Conservation (phyloP, 1,139 yeast genomes). For the Pichia sp. region DNA sequence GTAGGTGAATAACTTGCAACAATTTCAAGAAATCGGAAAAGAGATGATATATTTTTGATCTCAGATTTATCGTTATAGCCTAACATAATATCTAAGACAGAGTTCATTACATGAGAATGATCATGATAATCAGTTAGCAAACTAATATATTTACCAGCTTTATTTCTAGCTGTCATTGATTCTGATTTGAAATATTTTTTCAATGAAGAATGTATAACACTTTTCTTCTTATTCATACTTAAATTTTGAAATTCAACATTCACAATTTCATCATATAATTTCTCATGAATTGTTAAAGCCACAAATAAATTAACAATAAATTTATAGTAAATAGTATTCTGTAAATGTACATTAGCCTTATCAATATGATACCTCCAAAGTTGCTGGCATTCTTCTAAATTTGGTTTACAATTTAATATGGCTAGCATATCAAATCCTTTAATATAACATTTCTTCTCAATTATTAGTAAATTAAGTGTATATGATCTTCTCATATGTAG, state of each 20-base stretch:
- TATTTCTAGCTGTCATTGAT: conserved; percentile 5
- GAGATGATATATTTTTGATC: conserved; percentile 2
- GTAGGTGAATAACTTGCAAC: conserved; percentile 11
- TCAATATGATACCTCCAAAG: conserved; percentile 8
- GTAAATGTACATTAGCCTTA: conserved; percentile 3
- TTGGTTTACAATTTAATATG: conserved; percentile 2
- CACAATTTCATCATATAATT: conserved; percentile 4
- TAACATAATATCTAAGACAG: conserved; percentile 3
- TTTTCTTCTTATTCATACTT: conserved; percentile 6
- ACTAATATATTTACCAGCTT: conserved; percentile 11
- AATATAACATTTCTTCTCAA: neutral
- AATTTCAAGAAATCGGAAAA: conserved; percentile 6
- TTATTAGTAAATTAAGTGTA: neutral
- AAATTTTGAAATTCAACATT: conserved; percentile 10
- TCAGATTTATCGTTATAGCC: neutral
- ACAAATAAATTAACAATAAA: conserved; percentile 3
- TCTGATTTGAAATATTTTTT: conserved; percentile 2
- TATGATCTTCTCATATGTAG: neutral
- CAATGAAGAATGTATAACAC: conserved; percentile 1
- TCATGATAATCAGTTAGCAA: conserved; percentile 7
- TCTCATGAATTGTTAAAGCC: neutral
- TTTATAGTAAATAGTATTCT: conserved; percentile 5
- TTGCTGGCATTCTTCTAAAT: neutral
- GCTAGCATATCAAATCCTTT: conserved; percentile 5
- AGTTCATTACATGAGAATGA: conserved; percentile 10